A percentile compares a stretch with the other conserved stretches of the same genome.
Conservation (phyloP, 75 land plant species). For the Cunninghamia lanceolata region DNA sequence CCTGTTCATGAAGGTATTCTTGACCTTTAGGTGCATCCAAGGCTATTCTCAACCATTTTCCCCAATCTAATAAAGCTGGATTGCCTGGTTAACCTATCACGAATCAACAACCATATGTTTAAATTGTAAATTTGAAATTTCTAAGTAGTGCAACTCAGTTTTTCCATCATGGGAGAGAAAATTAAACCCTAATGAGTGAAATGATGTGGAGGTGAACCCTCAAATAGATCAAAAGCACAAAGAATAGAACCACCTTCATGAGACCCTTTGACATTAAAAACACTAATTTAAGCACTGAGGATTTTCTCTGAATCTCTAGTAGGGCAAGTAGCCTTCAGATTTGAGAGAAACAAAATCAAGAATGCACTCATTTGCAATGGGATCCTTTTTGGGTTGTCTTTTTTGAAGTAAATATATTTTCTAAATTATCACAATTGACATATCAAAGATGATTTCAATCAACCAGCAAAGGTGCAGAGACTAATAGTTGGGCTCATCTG, state of each 20-base stretch:
- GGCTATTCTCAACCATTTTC: conserved; percentile 62
- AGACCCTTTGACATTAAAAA: background rate
- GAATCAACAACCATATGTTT: background rate
- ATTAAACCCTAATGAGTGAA: background rate
- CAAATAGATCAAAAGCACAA: background rate
- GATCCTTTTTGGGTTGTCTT: background rate
- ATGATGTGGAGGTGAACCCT: background rate
- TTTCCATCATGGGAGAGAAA: background rate
- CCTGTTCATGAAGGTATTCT: conserved; percentile 74
- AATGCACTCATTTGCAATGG: background rate
- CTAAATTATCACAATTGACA: background rate
- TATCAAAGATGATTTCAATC: background rate
- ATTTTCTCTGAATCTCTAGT: background rate
- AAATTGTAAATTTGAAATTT: background rate
- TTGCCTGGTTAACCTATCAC: conserved; percentile 6
- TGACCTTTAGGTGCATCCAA: conserved; percentile 72
- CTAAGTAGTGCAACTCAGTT: background rate
- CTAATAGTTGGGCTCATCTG: background rate
- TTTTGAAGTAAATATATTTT: background rate
- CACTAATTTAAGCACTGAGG: background rate
- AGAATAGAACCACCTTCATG: background rate
- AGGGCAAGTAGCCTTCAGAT: background rate
- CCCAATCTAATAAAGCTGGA: conserved; percentile 55
- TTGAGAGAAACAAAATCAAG: background rate
- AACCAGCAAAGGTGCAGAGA: background rate